These are phyloP conservation scores for Hygrocybe punicea DNA, from an alignment of 768 basidiomycete species.

Conservation along the genomic window DNA sequence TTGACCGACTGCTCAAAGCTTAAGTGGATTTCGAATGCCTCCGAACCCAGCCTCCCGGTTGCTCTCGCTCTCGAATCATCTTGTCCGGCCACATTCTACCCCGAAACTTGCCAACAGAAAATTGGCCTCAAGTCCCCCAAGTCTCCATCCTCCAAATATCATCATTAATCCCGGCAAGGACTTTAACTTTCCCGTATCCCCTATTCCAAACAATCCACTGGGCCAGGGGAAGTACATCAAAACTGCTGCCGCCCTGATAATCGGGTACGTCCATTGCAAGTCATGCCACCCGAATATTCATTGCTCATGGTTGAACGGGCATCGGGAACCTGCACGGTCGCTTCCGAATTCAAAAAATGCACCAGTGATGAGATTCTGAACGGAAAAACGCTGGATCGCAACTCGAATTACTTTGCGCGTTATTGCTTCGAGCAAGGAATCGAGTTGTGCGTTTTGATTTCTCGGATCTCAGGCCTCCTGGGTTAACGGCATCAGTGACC, in stretches of 20 bases:
- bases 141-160: not conserved
- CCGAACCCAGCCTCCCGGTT: constrained; percentile 8
- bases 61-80: constrained; percentile 11
- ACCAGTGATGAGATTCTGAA: constrained; percentile 87
- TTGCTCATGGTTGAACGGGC: no score
- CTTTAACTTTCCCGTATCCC: constrained; percentile 47
- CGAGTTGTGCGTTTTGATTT: constrained; percentile 52
- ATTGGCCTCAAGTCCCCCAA: not conserved
- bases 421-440: constrained; percentile 88
- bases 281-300: not conserved
- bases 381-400: constrained; percentile 82
- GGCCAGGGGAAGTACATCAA: constrained; percentile 69
- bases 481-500: constrained; percentile 28
- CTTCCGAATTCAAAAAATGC: not conserved
- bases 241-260: constrained; percentile 71
- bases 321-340: no score
- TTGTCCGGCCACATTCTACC: constrained; percentile 1
- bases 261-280: constrained; percentile 51
- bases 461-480: constrained; percentile 1
- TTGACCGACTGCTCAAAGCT: no score
- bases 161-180: not conserved
- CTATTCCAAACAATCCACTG: constrained; percentile 60
- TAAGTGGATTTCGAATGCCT: not conserved
- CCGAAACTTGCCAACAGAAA: not conserved
- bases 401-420: constrained; percentile 83